These are phyloP conservation scores for Acanthamoeba rhysodes DNA, from an alignment of 208 protist species.

Conservation along the genomic window DNA sequence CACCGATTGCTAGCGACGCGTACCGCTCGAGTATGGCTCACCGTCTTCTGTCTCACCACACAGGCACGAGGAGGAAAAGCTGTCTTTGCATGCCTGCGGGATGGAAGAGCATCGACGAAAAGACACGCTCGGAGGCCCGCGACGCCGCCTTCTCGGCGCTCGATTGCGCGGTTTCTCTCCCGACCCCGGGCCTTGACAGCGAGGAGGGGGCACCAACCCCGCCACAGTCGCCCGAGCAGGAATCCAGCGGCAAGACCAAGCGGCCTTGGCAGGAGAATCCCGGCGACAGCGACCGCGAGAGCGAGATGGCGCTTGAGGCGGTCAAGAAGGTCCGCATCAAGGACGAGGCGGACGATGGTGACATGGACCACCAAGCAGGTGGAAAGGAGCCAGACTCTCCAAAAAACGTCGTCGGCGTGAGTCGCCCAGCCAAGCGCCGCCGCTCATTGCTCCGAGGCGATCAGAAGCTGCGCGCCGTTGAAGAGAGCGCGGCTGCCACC, in stretches of 20 bases:
- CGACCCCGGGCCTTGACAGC: not conserved
- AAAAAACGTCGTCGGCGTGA: not conserved
- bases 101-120: not conserved
- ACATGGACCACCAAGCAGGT: not conserved
- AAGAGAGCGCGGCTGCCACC: not conserved
- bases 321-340: not conserved
- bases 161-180: not conserved
- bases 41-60: not conserved
- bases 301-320: not conserved
- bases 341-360: not conserved
- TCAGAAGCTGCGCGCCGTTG: not conserved
- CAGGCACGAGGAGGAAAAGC: constrained; percentile 24
- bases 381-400: not conserved
- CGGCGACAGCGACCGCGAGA: not conserved
- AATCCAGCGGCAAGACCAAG: not conserved
- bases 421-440: not conserved
- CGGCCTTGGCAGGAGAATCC: not conserved
- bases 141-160: not conserved
- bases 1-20: not conserved
- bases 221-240: not conserved
- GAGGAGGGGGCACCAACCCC: not conserved
- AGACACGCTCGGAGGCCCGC: not conserved
- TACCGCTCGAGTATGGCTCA: not conserved
- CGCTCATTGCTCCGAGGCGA: not conserved
- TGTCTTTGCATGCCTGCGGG: not conserved